Conservation (phyloP, 345 rosid species). For the Microcos paniculata region DNA sequence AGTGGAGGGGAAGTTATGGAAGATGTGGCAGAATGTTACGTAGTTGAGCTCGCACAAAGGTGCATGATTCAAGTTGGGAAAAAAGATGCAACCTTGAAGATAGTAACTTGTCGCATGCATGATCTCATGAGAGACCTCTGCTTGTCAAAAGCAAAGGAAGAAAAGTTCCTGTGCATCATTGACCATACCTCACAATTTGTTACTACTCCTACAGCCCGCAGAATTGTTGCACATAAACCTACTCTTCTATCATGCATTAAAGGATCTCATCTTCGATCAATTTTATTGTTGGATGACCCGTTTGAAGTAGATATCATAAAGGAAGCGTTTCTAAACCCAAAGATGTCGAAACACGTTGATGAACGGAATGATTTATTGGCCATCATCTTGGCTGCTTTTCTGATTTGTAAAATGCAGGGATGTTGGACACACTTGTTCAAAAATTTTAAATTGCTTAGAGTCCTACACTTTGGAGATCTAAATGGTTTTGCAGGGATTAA, state of each 20-base stretch:
- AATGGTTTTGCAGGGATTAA: not conserved
- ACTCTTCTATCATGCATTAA: not conserved
- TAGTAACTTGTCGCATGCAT: conserved; percentile 24
- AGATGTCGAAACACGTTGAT: no score
- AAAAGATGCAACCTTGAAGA: not conserved
- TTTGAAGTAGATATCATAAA: not conserved
- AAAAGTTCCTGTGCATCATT: conserved; percentile 17
- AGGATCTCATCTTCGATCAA: conserved; percentile 33
- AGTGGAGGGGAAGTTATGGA: conserved; percentile 19
- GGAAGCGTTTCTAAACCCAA: no score
- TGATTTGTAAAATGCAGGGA: not conserved
- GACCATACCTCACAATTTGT: no score
- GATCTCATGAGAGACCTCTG: conserved; percentile 28
- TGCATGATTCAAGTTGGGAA: conserved; percentile 33
- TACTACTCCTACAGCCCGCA: no score
- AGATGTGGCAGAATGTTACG: conserved; percentile 25
- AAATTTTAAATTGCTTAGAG: conserved; percentile 3
- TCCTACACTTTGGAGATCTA: not conserved
- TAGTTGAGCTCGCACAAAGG: conserved; percentile 30
- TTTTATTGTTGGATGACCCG: conserved; percentile 26
- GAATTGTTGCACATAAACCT: conserved; percentile 24
- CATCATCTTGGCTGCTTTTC: no score
- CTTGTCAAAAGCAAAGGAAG: conserved; percentile 26
- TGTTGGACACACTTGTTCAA: not conserved
- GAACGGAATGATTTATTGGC: no score